Evolutionary conservation across 257 asterid genomes (phyloP).

Genomic region (Penstemon davidsonii): DNA sequence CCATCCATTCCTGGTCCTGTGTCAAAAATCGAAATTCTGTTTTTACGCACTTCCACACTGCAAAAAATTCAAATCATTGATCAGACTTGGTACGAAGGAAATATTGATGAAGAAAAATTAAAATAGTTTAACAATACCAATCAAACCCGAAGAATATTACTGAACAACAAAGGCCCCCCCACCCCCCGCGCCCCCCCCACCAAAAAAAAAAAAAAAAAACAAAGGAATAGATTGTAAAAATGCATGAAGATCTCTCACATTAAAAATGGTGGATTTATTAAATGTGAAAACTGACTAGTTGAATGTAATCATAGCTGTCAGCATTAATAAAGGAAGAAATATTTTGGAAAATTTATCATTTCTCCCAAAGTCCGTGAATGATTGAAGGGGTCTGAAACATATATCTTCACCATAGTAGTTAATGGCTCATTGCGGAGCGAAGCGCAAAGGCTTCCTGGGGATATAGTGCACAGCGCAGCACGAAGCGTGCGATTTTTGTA

Average conservation of each 20-base stretch:
- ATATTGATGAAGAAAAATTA: background rate
- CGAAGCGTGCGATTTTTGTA: background rate
- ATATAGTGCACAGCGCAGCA: too few species aligned
- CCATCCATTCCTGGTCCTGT: constrained; percentile 90
- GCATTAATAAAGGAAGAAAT: constrained; percentile 2
- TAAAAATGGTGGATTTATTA: background rate
- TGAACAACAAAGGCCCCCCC: too few species aligned
- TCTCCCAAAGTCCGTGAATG: background rate
- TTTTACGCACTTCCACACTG: constrained; percentile 43
- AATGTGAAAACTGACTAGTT: background rate
- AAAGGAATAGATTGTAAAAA: background rate
- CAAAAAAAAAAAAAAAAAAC: background rate
- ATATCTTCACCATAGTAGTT: background rate
- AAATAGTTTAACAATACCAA: background rate
- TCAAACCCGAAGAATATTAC: too few species aligned
- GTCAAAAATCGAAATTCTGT: constrained; percentile 55
- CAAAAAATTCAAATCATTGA: constrained; percentile 28
- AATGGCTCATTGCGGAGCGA: too few species aligned
- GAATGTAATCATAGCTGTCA: too few species aligned
- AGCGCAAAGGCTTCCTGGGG: too few species aligned
- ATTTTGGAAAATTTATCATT: background rate
- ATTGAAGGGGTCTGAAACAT: constrained; percentile 3
- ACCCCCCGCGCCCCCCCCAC: too few species aligned
- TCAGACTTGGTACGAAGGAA: constrained; percentile 1
- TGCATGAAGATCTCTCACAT: background rate